Conservation (phyloP, 129 eudicot species). For the Pseudognaphalium luteoalbum region DNA sequence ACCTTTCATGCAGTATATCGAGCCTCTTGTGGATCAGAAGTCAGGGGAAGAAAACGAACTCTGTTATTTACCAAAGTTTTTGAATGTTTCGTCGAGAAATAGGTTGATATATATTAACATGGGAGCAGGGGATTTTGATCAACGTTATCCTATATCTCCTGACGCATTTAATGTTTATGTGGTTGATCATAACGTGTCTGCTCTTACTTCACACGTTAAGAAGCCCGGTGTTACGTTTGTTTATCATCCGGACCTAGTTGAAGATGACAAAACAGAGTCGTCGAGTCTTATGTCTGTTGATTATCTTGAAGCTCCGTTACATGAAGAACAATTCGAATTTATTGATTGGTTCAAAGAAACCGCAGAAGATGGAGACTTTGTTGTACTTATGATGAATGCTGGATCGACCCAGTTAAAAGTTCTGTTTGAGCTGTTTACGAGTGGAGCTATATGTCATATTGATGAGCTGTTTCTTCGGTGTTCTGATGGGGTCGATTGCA, state of each 20-base stretch:
- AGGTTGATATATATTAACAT: conserved; percentile 70
- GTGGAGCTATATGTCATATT: conserved; percentile 72
- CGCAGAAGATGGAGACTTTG: conserved; percentile 52
- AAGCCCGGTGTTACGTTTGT: conserved; percentile 81
- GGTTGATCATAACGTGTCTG: conserved; percentile 72
- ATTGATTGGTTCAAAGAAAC: conserved; percentile 74
- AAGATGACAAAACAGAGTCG: conserved; percentile 34
- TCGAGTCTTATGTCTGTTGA: conserved; percentile 45
- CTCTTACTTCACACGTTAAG: conserved; percentile 66
- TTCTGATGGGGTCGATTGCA: conserved; percentile 43
- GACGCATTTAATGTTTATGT: conserved; percentile 58
- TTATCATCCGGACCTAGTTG: conserved; percentile 72
- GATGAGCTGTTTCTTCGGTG: conserved; percentile 83
- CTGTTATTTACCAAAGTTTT: conserved; percentile 51
- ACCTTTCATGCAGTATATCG: conserved; percentile 61
- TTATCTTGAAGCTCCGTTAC: conserved; percentile 50
- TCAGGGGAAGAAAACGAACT: conserved; percentile 8
- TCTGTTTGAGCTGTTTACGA: conserved; percentile 57
- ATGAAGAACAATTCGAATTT: conserved; percentile 71
- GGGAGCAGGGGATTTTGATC: conserved; percentile 58
- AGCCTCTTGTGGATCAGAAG: conserved; percentile 50
- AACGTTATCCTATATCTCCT: conserved; percentile 43
- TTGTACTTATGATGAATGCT: conserved; percentile 80
- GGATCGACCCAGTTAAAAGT: conserved; percentile 55
- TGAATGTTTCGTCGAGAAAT: conserved; percentile 64